Evolutionary conservation across 2,329 filamentous ascomycete species (phyloP), one percentile per base, ranked within the genome.

Genomic region (Aschersonia sp.): DNA sequence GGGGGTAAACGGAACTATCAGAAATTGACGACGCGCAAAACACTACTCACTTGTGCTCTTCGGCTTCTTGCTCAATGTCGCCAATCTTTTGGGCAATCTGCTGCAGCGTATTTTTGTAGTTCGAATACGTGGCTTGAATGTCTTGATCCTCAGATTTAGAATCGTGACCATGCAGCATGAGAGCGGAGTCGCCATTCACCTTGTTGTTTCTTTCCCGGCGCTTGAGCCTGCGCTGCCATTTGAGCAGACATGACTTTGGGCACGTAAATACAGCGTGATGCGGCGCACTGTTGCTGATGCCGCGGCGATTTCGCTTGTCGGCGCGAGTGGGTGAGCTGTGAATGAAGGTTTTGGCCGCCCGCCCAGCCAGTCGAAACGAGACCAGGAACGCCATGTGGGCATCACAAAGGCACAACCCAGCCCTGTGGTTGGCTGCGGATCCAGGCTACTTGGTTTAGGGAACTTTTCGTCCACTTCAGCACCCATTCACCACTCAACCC

Each of bases 41-140:
- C 11, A 43, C 22, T 22, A 22, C 46, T 35, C 32, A 97, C 92
- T 95, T 97, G 73, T 98, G 92, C 65, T 98, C 92, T 66, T 98
- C 92, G 22, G 86, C 83, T 64, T 97, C 92, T 64, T 95, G 87
- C 69, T 98, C 92, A 49, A 98, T 89, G 61, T 97, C 89, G 41
- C 92, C 92, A 57, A 98, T 96, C 66, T 95, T 97, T 60, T 88
- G 83, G 32, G 92, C 92, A 58, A 98, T 81, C 61, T 92, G 86
- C 67, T 97, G 90, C 50, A 98, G 77, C 4, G 75, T 81, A 56
- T 77, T 81, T 63, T 84, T 85, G 68, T 79, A 90, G 66, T 81
- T 87, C 55, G 78, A 78, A 64, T 92, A 92, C 57, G 86, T 84
- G 45, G 74, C 69, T 67, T 92, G 86, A 55, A 92, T 78, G 62